Conservation (phyloP, 148 eudicot species). For the Amaranthus palmeri region DNA sequence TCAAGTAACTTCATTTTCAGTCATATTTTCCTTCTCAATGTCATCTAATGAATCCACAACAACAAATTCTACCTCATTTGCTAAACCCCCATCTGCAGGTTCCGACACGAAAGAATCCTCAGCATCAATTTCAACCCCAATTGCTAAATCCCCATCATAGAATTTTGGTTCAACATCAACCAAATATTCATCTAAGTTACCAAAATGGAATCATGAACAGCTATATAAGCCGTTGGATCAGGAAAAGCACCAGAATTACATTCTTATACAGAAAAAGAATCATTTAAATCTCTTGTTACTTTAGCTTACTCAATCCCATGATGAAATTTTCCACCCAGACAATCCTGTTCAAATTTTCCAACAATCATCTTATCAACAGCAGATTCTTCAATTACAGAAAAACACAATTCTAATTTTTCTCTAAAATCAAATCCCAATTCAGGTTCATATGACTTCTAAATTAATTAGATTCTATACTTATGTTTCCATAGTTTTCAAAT, state of each 20-base stretch:
- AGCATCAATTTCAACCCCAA: neutral
- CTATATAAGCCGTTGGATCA: neutral
- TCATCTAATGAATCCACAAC: neutral
- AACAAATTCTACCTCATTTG: constrained; percentile 8
- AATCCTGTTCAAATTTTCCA: neutral
- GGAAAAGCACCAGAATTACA: constrained; percentile 1
- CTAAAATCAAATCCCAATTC: constrained; percentile 5
- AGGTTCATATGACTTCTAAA: constrained; percentile 8
- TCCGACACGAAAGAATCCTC: constrained; percentile 6
- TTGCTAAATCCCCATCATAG: neutral
- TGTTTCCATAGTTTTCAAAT: constrained; percentile 18
- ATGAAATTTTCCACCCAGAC: neutral
- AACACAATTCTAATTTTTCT: neutral
- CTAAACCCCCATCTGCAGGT: constrained; percentile 2
- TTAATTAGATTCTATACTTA: constrained; percentile 5
- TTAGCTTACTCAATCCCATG: neutral
- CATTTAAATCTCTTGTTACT: neutral
- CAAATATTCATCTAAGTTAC: constrained; percentile 3
- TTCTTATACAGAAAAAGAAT: neutral
- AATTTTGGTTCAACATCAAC: neutral
- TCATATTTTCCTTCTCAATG: neutral
- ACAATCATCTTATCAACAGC: neutral
- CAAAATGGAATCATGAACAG: neutral
- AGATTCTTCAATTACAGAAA: constrained; percentile 9
- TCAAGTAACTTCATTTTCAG: neutral